phyloP scores from a whole-genome alignment of 2,329 filamentous ascomycete genomes.

The Tolypocladium sp. region DNA sequence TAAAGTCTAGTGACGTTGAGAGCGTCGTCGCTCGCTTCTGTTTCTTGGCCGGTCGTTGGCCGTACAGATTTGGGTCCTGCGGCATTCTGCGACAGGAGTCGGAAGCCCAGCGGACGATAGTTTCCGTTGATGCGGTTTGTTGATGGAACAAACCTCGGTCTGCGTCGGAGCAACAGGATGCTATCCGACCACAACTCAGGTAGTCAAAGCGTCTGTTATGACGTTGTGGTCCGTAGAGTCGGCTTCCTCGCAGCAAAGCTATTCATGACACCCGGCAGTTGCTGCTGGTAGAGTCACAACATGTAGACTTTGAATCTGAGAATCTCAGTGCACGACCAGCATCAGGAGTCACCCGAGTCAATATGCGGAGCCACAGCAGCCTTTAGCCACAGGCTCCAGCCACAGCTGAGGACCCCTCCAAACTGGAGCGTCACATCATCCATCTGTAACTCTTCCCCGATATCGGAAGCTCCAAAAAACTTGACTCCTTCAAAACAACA shows the following conservation, averaged over 20 bases:
- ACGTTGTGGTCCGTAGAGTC: neutral
- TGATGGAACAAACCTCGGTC: neutral
- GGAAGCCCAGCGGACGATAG: neutral
- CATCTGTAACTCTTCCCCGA: slow-evolving; percentile 17
- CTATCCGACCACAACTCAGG: neutral
- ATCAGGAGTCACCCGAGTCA: neutral
- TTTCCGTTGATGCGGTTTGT: neutral
- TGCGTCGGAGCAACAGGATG: neutral
- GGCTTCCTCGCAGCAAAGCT: neutral
- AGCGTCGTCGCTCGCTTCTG: slow-evolving; percentile 61
- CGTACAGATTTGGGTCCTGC: slow-evolving; percentile 67
- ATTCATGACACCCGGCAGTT: neutral
- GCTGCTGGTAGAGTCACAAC: neutral
- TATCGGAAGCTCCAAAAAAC: slow-evolving; percentile 21
- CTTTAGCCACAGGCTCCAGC: slow-evolving; percentile 6
- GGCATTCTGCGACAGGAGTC: slow-evolving; percentile 32
- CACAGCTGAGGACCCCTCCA: neutral
- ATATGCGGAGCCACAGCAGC: neutral
- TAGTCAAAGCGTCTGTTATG: neutral
- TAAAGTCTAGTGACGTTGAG: slow-evolving; percentile 70
- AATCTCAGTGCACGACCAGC: neutral
- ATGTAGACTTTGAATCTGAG: neutral
- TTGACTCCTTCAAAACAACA: slow-evolving; percentile 13
- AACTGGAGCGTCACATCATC: neutral
- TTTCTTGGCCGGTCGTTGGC: slow-evolving; percentile 61